phyloP scores from a whole-genome alignment of 495 filamentous ascomycete genomes.

The Astrothelium macrocarpum region DNA sequence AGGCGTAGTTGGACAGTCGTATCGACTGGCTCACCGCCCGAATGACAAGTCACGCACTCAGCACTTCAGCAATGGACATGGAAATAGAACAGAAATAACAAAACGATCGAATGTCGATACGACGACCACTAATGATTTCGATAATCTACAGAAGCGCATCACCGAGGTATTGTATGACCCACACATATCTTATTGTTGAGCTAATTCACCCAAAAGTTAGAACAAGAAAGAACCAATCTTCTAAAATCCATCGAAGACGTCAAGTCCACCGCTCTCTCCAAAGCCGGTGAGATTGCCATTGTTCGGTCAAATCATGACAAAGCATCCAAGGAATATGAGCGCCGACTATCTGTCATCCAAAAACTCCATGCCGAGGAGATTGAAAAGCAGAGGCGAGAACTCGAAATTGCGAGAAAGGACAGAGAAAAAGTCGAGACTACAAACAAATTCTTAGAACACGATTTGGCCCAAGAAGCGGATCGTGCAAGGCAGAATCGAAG shows the following conservation, averaged over 20 bases:
- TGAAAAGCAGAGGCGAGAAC: conserved; percentile 45
- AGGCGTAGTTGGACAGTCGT: background rate
- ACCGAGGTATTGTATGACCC: background rate
- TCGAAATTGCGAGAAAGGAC: conserved; percentile 48
- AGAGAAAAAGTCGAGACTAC: conserved; percentile 53
- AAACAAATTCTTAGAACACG: conserved; percentile 55
- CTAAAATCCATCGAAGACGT: conserved; percentile 41
- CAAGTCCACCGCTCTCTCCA: conserved; percentile 41
- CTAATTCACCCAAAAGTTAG: conserved; percentile 33
- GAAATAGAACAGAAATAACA: background rate
- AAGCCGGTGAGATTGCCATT: conserved; percentile 58
- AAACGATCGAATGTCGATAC: background rate
- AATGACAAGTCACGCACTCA: background rate
- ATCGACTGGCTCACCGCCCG: background rate
- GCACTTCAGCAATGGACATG: background rate
- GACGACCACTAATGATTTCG: background rate
- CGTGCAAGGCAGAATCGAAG: conserved; percentile 16
- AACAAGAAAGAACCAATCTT: conserved; percentile 43
- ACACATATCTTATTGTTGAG: conserved; percentile 1
- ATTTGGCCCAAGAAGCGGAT: conserved; percentile 49
- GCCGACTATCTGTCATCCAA: conserved; percentile 41
- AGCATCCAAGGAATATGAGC: conserved; percentile 46
- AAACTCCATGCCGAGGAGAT: conserved; percentile 46
- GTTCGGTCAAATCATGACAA: conserved; percentile 54
- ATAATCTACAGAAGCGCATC: conserved; percentile 17